Conservation (phyloP, 2,329 filamentous ascomycete species). For the Fusarium torulosum region DNA sequence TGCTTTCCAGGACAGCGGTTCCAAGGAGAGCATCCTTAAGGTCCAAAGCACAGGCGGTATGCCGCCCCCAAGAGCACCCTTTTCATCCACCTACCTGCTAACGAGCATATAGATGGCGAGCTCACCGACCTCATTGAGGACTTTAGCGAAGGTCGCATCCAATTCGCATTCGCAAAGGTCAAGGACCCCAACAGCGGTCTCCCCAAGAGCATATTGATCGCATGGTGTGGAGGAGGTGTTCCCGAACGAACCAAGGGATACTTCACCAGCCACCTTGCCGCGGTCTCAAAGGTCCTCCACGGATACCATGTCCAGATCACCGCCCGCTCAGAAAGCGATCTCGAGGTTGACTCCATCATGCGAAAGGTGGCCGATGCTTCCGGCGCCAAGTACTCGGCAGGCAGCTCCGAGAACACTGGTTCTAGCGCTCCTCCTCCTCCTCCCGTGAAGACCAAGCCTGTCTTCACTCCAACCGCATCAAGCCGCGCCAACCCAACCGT, state of each 20-base stretch:
- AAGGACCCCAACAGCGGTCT: constrained; percentile 92
- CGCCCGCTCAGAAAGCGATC: constrained; percentile 88
- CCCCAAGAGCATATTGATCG: constrained; percentile 92
- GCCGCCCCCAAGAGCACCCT: constrained; percentile 26
- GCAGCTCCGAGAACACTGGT: constrained; percentile 66
- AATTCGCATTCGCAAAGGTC: constrained; percentile 97
- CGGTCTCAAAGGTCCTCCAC: constrained; percentile 92
- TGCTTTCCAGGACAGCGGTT: constrained; percentile 87
- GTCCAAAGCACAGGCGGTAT: constrained; percentile 91
- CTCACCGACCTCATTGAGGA: constrained; percentile 91
- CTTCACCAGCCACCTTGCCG: constrained; percentile 92
- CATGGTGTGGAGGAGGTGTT: constrained; percentile 97
- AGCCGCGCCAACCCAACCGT: constrained; percentile 72
- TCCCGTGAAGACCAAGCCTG: constrained; percentile 86
- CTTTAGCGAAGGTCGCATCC: constrained; percentile 95
- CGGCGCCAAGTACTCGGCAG: constrained; percentile 90
- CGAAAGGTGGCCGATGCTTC: constrained; percentile 96
- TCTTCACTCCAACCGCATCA: constrained; percentile 81
- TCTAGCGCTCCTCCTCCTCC: constrained; percentile 72
- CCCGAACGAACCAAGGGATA: constrained; percentile 99
- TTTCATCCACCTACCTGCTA: constrained; percentile 27
- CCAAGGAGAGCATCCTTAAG: constrained; percentile 95
- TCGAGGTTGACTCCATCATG: constrained; percentile 88
- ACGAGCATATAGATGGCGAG: constrained; percentile 78
- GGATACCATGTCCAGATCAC: constrained; percentile 99